These are phyloP conservation scores for Mortierella claussenii DNA, from an alignment of 192 early-diverging fungal genomes.

Conservation along the genomic window DNA sequence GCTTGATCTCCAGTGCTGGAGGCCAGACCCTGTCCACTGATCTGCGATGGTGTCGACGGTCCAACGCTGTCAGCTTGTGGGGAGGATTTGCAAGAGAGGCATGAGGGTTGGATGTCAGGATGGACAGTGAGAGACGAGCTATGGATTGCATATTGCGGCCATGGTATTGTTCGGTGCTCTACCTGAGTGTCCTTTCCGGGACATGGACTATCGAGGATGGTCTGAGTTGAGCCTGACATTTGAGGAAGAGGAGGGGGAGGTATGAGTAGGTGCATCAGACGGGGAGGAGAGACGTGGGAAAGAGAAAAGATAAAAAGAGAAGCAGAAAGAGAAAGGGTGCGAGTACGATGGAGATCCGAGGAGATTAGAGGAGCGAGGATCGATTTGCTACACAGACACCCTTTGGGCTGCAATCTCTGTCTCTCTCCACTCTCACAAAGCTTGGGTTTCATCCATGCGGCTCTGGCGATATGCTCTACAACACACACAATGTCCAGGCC, in stretches of 20 bases:
- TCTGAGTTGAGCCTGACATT: too few relatives aligned
- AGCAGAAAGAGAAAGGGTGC: neutral
- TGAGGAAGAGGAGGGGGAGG: neutral
- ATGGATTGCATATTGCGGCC: neutral
- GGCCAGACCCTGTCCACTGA: slow-evolving; percentile 26
- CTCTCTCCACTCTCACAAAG: too few relatives aligned
- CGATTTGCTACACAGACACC: too few relatives aligned
- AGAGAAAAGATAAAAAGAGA: neutral
- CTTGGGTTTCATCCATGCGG: too few relatives aligned
- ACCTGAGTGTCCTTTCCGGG: too few relatives aligned
- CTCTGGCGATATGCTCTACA: too few relatives aligned
- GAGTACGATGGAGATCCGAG: neutral
- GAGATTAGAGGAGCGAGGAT: too few relatives aligned
- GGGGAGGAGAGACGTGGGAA: neutral
- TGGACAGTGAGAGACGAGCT: neutral
- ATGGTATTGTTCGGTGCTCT: too few relatives aligned
- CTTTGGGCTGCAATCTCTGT: too few relatives aligned
- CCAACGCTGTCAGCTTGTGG: neutral
- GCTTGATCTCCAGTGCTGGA: slow-evolving; percentile 17
- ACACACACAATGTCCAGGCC: too few relatives aligned
- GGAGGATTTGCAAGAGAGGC: neutral
- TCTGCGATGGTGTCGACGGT: slow-evolving; percentile 10
- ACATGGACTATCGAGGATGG: too few relatives aligned
- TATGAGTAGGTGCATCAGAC: neutral
- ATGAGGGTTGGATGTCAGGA: neutral